Evolutionary conservation across 1,139 yeast genomes (phyloP), one percentile per base, ranked within the genome.

Genomic region (Saccharomyces pastorianus): DNA sequence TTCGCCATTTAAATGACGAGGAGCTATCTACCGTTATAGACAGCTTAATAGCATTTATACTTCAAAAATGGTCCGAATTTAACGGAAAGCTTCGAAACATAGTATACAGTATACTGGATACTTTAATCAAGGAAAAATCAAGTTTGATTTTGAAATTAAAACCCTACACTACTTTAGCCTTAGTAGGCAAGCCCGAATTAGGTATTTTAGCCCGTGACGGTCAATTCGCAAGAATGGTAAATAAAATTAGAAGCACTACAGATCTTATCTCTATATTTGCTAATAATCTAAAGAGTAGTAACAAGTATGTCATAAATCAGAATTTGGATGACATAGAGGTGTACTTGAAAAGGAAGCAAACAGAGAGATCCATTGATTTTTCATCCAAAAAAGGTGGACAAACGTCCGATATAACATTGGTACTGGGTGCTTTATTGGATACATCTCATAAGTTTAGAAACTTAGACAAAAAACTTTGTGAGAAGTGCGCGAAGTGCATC

Each of bases 231-330:
- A 60, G 70, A 44, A 58, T 54, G 32, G 66, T 64, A 0, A 60
- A 59, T 25, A 64, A 60, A 50, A 60, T 60, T 5, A 48, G 61
- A 13, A 56, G 51, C 42, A 61, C 51, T 8, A 62, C 65, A 1
- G 64, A 66, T 44, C 61, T 67, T 59, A 53, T 64, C 4, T 53
- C 63, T 13, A 67, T 59, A 34, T 71, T 57, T 62, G 67, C 62
- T 53, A 60, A 53, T 51, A 66, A 60, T 52, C 52, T 60, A 60
- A 62, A 57, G 68, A 69, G 66, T 67, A 62, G 71, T 56, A 91
- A 90, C 67, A 79, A 79, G 51, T 84, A 84, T 71, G 89, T 91
- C 6, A 89, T 89, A 0, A 77, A 80, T 50, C 96, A 89, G 64
- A 90, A 89, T 0, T 71, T 93, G 26, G 77, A 77, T 54, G 97